Evolutionary conservation across 305 asterid genomes (phyloP).

Genomic region (Fraxinus angustifolia): DNA sequence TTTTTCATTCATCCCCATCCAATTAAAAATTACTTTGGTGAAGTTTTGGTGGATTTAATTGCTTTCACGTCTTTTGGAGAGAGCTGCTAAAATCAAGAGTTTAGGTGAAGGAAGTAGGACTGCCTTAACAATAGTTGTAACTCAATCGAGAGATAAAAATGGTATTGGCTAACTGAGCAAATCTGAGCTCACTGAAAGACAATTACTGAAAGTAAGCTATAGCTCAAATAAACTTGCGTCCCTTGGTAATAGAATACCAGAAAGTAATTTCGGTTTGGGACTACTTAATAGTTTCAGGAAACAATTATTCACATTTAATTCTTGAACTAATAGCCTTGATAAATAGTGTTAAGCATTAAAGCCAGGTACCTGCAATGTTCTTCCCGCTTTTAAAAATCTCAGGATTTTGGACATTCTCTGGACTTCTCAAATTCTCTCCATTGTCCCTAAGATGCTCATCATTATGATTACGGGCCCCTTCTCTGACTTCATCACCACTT

Average conservation of each 20-base stretch:
- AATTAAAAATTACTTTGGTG: neutral
- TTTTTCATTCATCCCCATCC: neutral
- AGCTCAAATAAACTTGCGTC: neutral
- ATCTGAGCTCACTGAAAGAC: neutral
- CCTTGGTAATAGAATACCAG: neutral
- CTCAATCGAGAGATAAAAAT: neutral
- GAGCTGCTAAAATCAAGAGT: neutral
- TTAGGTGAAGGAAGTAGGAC: neutral
- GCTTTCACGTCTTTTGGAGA: neutral
- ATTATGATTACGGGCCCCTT: constrained; percentile 22
- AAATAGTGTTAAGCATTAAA: neutral
- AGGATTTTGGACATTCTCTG: constrained; percentile 15
- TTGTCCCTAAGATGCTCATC: constrained; percentile 17
- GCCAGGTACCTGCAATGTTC: constrained; percentile 35
- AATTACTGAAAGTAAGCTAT: neutral
- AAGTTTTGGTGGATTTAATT: neutral
- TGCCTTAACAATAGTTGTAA: neutral
- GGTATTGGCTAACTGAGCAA: neutral
- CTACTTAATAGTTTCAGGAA: neutral
- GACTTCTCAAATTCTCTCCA: constrained; percentile 25
- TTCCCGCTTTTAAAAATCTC: constrained; percentile 31
- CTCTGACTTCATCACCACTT: constrained; percentile 23
- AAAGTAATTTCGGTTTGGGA: neutral
- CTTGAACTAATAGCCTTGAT: neutral
- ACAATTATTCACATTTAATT: neutral